Evolutionary conservation across 192 early-diverging fungal genomes (phyloP), one percentile per base, ranked within the genome.

Genomic region (Podochytrium sp.): DNA sequence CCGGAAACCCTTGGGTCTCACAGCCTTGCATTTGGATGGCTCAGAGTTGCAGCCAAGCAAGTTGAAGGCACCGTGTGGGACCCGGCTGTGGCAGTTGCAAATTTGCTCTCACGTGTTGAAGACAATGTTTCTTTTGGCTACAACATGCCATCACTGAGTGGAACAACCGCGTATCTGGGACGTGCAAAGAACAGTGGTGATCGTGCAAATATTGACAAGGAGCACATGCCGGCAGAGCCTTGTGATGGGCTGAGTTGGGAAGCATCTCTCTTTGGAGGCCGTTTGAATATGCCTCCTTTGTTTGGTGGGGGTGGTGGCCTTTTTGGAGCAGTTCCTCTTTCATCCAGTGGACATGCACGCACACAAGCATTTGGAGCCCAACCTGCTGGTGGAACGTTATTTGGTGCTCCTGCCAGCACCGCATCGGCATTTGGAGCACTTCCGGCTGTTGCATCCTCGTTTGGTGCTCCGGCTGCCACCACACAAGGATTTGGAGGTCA

Each of bases 51-150:
- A 29, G 38, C 40, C 12, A 47, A 47, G 30, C 23, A 65, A 47
- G 43, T n/a, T 18, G 27, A 12, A n/a, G 23, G 16, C 12, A 25
- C 18, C 20, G 64, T 49, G 18, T 49, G 6, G 7, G 49, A 65
- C 33, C 20, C 41, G 20, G n/a, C 64, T 23, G 64, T 65, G 23
- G 64, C 64, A 1, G 43, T 49, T 49, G 20, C 64, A 49, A 41
- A 30, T 34, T 20, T 65, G 10, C 23, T 65, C 1, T n/a, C 64
- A 16, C 64, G 64, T 3, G 23, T 65, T 20, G 64, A 65, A 47
- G 64, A 65, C 47, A 65, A 65, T 65, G 23, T 65, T 23, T 65
- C 64, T 16, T 65, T 65, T 49, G 40, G 41, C 27, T 65, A 49
- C 64, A 65, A 65, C 49, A 32, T 65, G 20, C 64, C 64, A 47